phyloP scores from a whole-genome alignment of 768 basidiomycete species.

The Leccinum fibrillosum region DNA sequence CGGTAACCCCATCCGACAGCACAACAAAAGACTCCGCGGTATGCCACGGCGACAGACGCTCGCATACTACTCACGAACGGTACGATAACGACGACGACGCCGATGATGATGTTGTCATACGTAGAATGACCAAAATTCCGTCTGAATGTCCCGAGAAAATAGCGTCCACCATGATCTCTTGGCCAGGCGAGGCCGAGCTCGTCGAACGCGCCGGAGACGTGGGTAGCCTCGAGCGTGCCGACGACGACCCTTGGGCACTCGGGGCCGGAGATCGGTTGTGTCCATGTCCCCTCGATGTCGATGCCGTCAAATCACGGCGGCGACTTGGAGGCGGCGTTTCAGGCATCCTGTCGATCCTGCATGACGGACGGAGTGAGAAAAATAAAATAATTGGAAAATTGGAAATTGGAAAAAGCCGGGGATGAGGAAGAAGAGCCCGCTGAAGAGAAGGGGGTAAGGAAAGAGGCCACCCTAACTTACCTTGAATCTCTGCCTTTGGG shows the following conservation, averaged over 20 bases:
- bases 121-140: constrained; percentile 76
- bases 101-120: constrained; percentile 37
- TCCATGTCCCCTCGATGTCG: constrained; percentile 10
- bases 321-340: constrained; percentile 29
- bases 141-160: constrained; percentile 87
- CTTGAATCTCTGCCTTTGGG: constrained; percentile 60
- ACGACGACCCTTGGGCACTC: not conserved
- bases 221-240: constrained; percentile 11
- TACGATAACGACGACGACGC: not conserved
- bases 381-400: not conserved
- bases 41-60: not conserved
- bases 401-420: not conserved
- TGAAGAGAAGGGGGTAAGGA: not conserved
- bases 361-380: constrained; percentile 1
- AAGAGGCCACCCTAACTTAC: constrained; percentile 20
- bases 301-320: constrained; percentile 27
- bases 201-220: not conserved
- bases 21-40: not conserved
- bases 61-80: not conserved
- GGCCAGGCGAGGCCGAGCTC: not conserved
- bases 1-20: not conserved
- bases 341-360: constrained; percentile 26
- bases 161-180: constrained; percentile 63
- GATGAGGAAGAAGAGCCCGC: not conserved
- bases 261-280: constrained; percentile 6